A percentile compares a stretch with the other conserved stretches of the same genome.
These are phyloP conservation scores for Noccaea caerulescens DNA, from an alignment of 345 rosid genomes.

Conservation along the genomic window DNA sequence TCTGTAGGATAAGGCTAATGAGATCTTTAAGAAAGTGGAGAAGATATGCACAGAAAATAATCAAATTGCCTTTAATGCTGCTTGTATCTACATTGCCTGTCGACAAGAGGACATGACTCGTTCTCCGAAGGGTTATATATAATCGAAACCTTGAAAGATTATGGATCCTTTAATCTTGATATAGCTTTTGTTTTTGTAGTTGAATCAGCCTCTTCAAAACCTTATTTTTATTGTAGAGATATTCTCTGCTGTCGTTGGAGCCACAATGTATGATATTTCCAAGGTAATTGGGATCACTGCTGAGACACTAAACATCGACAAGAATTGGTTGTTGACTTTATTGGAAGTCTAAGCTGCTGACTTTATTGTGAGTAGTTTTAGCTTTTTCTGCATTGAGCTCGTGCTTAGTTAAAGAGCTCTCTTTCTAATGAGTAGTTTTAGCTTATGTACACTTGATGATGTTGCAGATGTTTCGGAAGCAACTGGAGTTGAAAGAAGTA, in stretches of 20 bases:
- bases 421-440: background rate
- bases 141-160: constrained; percentile 7
- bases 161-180: background rate
- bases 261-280: background rate
- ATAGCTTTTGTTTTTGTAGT: background rate
- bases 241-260: background rate
- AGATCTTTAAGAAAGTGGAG: background rate
- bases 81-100: background rate
- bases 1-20: background rate
- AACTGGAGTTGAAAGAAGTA: background rate
- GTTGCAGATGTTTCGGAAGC: background rate
- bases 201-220: constrained; percentile 10
- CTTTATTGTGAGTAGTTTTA: constrained; percentile 62
- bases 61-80: background rate
- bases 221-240: background rate
- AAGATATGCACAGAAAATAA: background rate
- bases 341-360: constrained; percentile 51
- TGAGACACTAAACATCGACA: background rate
- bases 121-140: background rate
- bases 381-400: background rate
- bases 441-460: constrained; percentile 1
- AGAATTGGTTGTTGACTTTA: background rate
- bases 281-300: background rate
- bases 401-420: background rate
- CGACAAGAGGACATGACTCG: background rate